Conservation (phyloP, 257 asterid genomes). For the Buddleja alternifolia region DNA sequence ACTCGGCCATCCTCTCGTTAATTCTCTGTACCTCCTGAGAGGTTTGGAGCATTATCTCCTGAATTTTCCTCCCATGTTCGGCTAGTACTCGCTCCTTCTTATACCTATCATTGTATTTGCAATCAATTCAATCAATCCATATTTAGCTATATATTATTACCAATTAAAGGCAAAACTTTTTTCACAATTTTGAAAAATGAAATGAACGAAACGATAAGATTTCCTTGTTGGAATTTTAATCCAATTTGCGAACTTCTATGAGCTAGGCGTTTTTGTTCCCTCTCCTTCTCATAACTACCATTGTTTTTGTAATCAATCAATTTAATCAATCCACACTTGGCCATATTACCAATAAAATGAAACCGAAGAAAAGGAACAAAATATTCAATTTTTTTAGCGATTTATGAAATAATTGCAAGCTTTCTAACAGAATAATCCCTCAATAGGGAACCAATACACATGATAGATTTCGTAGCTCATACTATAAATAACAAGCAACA, state of each 20-base stretch:
- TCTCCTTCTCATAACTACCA: conserved; percentile 61
- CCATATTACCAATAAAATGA: too few species aligned
- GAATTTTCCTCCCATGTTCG: conserved; percentile 55
- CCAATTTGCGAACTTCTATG: conserved; percentile 74
- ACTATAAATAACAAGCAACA: background rate
- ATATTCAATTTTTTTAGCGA: too few species aligned
- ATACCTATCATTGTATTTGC: too few species aligned
- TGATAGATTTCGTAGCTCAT: background rate
- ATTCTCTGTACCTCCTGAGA: conserved; percentile 57
- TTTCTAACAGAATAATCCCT: background rate
- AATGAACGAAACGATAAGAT: too few species aligned
- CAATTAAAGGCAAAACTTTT: too few species aligned
- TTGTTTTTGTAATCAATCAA: conserved; percentile 13
- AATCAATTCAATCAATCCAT: too few species aligned
- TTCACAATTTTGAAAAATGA: too few species aligned
- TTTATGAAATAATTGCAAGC: background rate
- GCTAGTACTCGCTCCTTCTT: too few species aligned
- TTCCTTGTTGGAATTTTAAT: too few species aligned
- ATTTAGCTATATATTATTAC: too few species aligned
- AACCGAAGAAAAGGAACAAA: background rate
- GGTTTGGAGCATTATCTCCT: conserved; percentile 41
- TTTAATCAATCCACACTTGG: background rate
- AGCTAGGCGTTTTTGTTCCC: too few species aligned
- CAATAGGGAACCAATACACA: background rate
- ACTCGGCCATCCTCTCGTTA: conserved; percentile 53